A percentile compares a stretch with the other conserved stretches of the same genome.
These are phyloP conservation scores for Metschnikowia shivogae DNA, from an alignment of 805 yeast genomes.

Conservation along the genomic window DNA sequence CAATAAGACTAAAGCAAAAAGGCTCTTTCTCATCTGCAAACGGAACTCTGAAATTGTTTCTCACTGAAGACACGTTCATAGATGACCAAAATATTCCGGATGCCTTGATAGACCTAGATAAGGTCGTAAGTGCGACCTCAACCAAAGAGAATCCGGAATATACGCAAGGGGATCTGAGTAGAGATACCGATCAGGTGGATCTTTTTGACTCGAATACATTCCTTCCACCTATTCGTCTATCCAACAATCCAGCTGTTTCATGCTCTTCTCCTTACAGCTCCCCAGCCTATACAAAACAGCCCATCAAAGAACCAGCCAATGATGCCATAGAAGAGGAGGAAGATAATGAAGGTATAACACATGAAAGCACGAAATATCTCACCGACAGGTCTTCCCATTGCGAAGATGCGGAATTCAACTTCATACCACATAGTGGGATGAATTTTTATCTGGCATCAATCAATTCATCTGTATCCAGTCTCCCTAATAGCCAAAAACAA, in stretches of 20 bases:
- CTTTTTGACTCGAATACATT: not conserved
- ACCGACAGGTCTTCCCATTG: not conserved
- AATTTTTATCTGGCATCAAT: slow-evolving; percentile 21
- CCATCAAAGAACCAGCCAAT: slow-evolving; percentile 26
- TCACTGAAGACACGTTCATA: slow-evolving; percentile 27
- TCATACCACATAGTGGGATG: not conserved
- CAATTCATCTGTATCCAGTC: slow-evolving; percentile 32
- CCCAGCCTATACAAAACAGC: slow-evolving; percentile 25
- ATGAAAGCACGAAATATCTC: not conserved
- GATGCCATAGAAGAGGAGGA: slow-evolving; percentile 21
- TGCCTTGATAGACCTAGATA: slow-evolving; percentile 54
- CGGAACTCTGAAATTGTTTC: slow-evolving; percentile 23
- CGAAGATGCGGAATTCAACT: not conserved
- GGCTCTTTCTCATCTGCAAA: slow-evolving; percentile 20
- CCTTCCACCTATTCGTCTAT: slow-evolving; percentile 1
- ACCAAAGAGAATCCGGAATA: not conserved
- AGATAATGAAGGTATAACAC: slow-evolving; percentile 16
- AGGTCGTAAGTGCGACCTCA: slow-evolving; percentile 40
- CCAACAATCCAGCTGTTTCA: not conserved
- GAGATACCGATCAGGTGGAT: slow-evolving; percentile 2
- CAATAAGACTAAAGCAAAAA: slow-evolving; percentile 26
- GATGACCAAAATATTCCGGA: slow-evolving; percentile 41
- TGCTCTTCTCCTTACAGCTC: slow-evolving; percentile 13
- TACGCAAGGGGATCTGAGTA: slow-evolving; percentile 13
- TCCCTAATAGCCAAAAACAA: slow-evolving; percentile 14